A percentile compares a stretch with the other conserved stretches of the same genome.
These are phyloP conservation scores for Ilyonectria sp. DNA, from an alignment of 2,329 filamentous ascomycete genomes.

Conservation along the genomic window DNA sequence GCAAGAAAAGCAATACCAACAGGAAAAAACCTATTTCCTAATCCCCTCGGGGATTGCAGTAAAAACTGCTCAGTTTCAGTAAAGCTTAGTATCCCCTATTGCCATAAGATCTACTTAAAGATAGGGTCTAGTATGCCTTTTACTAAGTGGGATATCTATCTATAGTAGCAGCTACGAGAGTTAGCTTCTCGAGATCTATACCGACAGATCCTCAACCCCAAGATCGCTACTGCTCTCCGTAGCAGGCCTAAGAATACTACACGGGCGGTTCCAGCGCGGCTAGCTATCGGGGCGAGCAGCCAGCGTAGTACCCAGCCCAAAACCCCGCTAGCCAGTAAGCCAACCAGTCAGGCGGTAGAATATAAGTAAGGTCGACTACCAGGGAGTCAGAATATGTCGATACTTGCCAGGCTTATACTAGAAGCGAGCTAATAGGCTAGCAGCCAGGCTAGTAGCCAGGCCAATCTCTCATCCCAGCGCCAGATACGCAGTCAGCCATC, in stretches of 20 bases:
- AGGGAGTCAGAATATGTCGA: too few relatives aligned
- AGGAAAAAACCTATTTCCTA: background rate
- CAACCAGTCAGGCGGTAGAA: too few relatives aligned
- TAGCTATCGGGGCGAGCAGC: too few relatives aligned
- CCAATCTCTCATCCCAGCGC: too few relatives aligned
- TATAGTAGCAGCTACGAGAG: conserved; percentile 11
- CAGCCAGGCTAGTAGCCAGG: too few relatives aligned
- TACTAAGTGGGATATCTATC: too few relatives aligned
- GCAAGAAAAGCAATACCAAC: background rate
- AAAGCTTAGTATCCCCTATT: conserved; percentile 20
- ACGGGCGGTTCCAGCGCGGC: conserved; percentile 2
- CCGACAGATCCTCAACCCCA: conserved; percentile 20
- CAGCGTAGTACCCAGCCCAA: too few relatives aligned
- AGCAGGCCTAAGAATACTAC: conserved; percentile 1
- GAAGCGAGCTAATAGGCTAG: too few relatives aligned
- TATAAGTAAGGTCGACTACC: too few relatives aligned
- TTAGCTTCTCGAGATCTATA: conserved; percentile 12
- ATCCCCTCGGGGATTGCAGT: conserved; percentile 6
- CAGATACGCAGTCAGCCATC: too few relatives aligned
- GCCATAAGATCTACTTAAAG: conserved; percentile 20
- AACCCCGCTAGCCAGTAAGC: too few relatives aligned
- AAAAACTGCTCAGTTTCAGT: conserved; percentile 18
- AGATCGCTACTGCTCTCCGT: conserved; percentile 15
- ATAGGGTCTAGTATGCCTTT: conserved; percentile 2
- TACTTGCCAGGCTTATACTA: too few relatives aligned